phyloP scores from a whole-genome alignment of 257 asterid species.

The Plantago elongata region DNA sequence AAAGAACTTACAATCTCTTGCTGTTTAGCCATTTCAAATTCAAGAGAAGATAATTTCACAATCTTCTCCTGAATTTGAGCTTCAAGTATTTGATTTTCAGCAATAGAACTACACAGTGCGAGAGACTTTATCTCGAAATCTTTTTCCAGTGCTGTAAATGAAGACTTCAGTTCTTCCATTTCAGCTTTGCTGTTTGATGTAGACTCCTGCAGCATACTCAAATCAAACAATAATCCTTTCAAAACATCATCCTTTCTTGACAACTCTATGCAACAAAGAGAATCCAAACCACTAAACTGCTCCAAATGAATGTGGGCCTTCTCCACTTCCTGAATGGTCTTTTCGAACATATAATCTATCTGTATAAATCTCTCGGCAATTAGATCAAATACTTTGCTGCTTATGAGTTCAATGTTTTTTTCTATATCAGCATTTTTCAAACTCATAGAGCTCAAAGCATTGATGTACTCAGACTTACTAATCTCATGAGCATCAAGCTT shows the following conservation, averaged over 20 bases:
- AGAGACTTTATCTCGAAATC: slow-evolving; percentile 44
- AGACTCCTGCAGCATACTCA: slow-evolving; percentile 88
- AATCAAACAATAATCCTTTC: slow-evolving; percentile 75
- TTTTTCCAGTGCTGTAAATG: slow-evolving; percentile 45
- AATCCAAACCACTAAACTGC: slow-evolving; percentile 48
- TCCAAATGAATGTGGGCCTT: slow-evolving; percentile 32
- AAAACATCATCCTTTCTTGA: slow-evolving; percentile 79
- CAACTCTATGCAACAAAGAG: slow-evolving; percentile 47
- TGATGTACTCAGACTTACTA: slow-evolving; percentile 32
- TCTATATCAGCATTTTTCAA: slow-evolving; percentile 28
- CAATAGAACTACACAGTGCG: slow-evolving; percentile 53
- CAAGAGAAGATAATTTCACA: slow-evolving; percentile 48
- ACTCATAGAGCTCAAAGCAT: slow-evolving; percentile 28
- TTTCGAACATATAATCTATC: slow-evolving; percentile 39
- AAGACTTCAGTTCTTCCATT: slow-evolving; percentile 45
- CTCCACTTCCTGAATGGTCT: slow-evolving; percentile 39
- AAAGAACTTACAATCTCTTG: slow-evolving; percentile 41
- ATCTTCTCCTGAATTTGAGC: slow-evolving; percentile 53
- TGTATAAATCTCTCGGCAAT: slow-evolving; percentile 27
- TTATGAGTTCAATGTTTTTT: slow-evolving; percentile 25
- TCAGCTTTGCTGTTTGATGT: slow-evolving; percentile 68
- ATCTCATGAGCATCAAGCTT: slow-evolving; percentile 38
- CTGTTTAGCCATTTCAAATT: slow-evolving; percentile 41
- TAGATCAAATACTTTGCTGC: slow-evolving; percentile 33
- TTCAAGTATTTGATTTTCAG: slow-evolving; percentile 46